Evolutionary conservation across 2,329 filamentous ascomycete species (phyloP), one percentile per base, ranked within the genome.

Genomic region (Aureobasidium sp.): DNA sequence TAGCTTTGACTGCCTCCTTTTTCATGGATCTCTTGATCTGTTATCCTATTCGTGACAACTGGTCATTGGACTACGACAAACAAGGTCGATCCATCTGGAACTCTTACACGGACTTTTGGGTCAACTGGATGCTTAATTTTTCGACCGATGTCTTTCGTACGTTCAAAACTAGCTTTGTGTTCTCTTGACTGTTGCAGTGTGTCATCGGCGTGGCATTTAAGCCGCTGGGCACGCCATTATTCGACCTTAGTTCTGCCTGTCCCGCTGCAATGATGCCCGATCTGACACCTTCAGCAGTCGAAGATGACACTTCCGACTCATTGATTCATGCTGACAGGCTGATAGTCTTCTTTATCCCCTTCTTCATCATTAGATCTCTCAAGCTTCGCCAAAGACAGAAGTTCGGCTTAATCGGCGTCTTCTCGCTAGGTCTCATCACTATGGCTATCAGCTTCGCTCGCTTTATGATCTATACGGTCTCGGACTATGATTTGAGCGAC

Each of bases 381-480:
- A 52, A 61, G 34, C 58, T 61, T 5, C 58, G 58, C 3, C 47
- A 61, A 20, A 36, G 58, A 53, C 58, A 61, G 17, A 61, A 46
- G 10, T 47, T 61, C 7, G 58, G 58, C 9, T 17, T 61, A 5
- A 61, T 61, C 20, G 58, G 36, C 1, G 58, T 61, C 5, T 61
- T 61, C 15, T 61, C 58, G 2, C 58, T 61, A 2, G 58, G 58
- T 17, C 4, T 61, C 1, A 42, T 61, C 39, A 61, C 58, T 7
- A 61, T 61, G 58, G 58, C 58, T 1, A 61, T 61, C n/a, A 61
- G 58, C 12, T 37, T 61, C 27, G 58, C 36, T 2, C 58, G 58
- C 10, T 61, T 61, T 47, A 44, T 53, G 37, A 39, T 61, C 36
- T 61, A 61, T 15, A 20, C 47, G 6, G 37, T 37, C 13, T 47